Base-by-base conservation (phyloP, 805 yeast species). In the Soucietia sequanensis region DNA sequence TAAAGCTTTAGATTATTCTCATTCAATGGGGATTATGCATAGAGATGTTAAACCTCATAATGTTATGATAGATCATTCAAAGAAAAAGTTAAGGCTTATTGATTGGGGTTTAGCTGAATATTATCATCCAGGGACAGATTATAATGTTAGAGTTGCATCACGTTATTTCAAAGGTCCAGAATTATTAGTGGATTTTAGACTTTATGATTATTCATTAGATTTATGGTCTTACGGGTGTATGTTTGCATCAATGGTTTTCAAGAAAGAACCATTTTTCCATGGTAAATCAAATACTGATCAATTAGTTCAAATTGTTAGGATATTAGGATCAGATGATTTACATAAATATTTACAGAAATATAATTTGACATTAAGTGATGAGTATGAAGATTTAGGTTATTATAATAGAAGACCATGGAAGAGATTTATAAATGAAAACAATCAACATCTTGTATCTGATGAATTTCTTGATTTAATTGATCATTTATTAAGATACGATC, bases 21-120 rank as follows among this genome's bases (percentile, higher is more conserved):
- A 90, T 65, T 84, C 95, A 5, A 84, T 84, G 82, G 97, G 97
- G 23, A 87, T 90, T 45, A 88, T 88, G 83, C 96, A 88, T 61
- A 72, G 96, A 56, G 96, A 88, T 61, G 96, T 88, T 33, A 88
- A 88, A 57, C 96, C 96, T 8, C 96, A 88, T 59, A 88, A 88
- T 54, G 87, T 88, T 28, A 88, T 88, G 95, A 88, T 88, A 47
- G 95, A 89, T 61, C 95, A 88, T 42, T 64, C 70, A 17, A 58
- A 55, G 30, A 75, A 72, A 46, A 65, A 68, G 26, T 64, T 89
- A 52, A 75, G 91, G 48, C 74, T 89, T 37, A 89, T 89, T 44
- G 96, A 89, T 65, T 89, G 96, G 96, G 96, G 96, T 11, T 65
- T 89, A 41, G 96, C 96, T 6, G 96, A 89, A 58, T 89, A 85